Conservation (phyloP, 116 monocot genomes). For the Zostera marina region DNA sequence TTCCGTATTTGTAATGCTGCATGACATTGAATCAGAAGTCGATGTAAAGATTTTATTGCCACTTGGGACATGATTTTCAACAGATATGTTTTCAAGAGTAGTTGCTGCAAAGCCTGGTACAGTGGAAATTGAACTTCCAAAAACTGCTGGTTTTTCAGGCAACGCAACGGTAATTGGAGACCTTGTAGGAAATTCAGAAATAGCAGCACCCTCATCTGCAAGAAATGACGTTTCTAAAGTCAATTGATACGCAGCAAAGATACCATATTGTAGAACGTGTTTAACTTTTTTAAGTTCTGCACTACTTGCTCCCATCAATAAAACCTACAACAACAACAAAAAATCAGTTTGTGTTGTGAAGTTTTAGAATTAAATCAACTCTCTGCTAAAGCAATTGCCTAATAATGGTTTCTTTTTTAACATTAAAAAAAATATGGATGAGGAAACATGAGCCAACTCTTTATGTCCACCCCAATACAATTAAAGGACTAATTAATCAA, state of each 20-base stretch:
- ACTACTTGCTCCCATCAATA: slow-evolving; percentile 63
- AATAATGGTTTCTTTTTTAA: too few relatives aligned
- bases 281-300: slow-evolving; percentile 87
- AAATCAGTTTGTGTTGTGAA: background rate
- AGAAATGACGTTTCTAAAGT: slow-evolving; percentile 93
- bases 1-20: slow-evolving; percentile 7
- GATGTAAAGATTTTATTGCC: background rate
- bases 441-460: too few relatives aligned
- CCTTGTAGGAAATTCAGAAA: slow-evolving; percentile 68
- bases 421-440: too few relatives aligned
- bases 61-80: slow-evolving; percentile 9
- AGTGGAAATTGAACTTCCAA: slow-evolving; percentile 28
- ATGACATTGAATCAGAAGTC: slow-evolving; percentile 2
- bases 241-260: slow-evolving; percentile 95
- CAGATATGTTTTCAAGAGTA: background rate
- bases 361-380: background rate
- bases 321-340: slow-evolving; percentile 27
- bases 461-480: too few relatives aligned
- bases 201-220: slow-evolving; percentile 93
- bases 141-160: slow-evolving; percentile 43
- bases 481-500: too few relatives aligned
- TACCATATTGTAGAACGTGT: slow-evolving; percentile 82
- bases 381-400: background rate
- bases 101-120: slow-evolving; percentile 31
- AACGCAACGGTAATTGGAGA: slow-evolving; percentile 57